A percentile compares a stretch with the other conserved stretches of the same genome.
phyloP scores from a whole-genome alignment of 2,329 filamentous ascomycete species.

The Venturia pyrina region DNA sequence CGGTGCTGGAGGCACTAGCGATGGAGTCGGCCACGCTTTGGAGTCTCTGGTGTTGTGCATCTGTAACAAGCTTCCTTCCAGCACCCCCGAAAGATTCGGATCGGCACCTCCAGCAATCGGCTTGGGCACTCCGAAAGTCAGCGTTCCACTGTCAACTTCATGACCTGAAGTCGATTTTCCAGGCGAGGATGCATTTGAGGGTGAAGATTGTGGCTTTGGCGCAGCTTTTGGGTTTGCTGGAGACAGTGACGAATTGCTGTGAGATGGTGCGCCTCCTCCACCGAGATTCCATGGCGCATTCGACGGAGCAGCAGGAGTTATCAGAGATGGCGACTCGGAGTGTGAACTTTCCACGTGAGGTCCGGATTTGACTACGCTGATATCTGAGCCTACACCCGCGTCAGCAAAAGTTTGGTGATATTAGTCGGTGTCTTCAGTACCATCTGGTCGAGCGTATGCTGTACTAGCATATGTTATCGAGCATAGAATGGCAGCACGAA shows the following conservation, averaged over 20 bases:
- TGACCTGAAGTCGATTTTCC: not conserved
- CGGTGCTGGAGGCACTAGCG: not conserved
- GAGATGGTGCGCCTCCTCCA: not conserved
- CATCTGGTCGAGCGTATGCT: slow-evolving; percentile 1
- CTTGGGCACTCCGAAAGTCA: not conserved
- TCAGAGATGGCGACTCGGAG: not conserved
- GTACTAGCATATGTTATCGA: not conserved
- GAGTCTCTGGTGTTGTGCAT: not conserved
- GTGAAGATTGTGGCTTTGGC: not conserved
- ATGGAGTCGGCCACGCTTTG: not conserved
- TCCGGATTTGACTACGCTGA: not conserved
- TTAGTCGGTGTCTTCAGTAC: not conserved
- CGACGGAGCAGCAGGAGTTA: not conserved
- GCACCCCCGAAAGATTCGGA: not conserved
- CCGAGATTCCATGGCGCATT: not conserved
- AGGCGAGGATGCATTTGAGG: not conserved
- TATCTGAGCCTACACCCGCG: not conserved
- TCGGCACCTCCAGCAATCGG: not conserved
- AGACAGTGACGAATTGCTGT: not conserved
- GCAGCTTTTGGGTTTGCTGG: not conserved
- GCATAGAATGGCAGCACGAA: not conserved
- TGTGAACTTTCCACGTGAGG: not conserved
- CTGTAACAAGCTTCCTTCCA: not conserved
- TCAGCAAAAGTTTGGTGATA: not conserved
- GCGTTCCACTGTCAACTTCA: not conserved